Base-by-base conservation (phyloP, 1,139 yeast genomes). In the Debaryomycetaceae sp. region DNA sequence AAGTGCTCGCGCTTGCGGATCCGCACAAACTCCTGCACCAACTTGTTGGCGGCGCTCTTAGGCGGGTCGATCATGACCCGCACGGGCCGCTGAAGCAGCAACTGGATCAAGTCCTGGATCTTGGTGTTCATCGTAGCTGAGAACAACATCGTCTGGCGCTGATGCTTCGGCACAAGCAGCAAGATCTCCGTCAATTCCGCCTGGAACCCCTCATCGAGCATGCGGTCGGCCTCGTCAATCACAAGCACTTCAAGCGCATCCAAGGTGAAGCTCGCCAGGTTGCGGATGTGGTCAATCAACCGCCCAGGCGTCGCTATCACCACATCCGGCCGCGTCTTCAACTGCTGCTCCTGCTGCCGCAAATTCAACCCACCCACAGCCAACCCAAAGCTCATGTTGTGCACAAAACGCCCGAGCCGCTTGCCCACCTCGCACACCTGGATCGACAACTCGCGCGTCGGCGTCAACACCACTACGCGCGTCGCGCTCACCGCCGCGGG, bases 181-280 rank as follows among this genome's bases (percentile, higher is more conserved):
- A 93, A 71, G 38, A 91, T 89, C 53, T 91, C 98, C 7, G 88
- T 82, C 47, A 91, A 66, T 60, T 91, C 98, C 32, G 78, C 88
- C 56, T 89, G 96, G 75, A 91, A 91, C 48, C 98, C 98, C 61
- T 91, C 98, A 55, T 91, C 99, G 46, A 91, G 71, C 98, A 91
- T 91, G 65, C 99, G 78, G 68, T 93, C 99, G 36, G 98, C 99
- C 65, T 88, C 97, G 65, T 93, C 98, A 45, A 91, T 75, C 19
- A 93, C 94, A 49, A 91, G 67, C 37, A 93, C 84, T 59, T 91
- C 98, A 33, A 91, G 89, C 16, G 80, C 71, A 45, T 91, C 97
- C 30, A 89, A 94, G 30, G 80, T 78, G 58, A 91, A 91, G 32
- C 94, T 82, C 7, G 96, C 91, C 4, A 97, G 88, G 61, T 91